Percentiles rank a stretch among this genome's conserved stretches.
Evolutionary conservation across 83 land plant species (phyloP).

Genomic region (Diphasiastrum complanatum): DNA sequence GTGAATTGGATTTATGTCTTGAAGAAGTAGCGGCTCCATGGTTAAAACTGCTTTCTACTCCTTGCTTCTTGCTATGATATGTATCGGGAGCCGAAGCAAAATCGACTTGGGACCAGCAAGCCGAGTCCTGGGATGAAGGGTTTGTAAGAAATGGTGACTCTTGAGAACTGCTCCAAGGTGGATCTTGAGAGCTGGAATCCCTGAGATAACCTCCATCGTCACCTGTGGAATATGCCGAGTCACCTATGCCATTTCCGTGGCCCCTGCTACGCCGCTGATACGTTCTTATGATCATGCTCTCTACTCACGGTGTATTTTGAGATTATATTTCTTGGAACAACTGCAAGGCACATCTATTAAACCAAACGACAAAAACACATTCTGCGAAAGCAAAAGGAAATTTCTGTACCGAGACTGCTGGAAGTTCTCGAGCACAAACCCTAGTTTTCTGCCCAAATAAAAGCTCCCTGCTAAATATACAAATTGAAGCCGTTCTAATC

Average conservation of each 20-base stretch:
- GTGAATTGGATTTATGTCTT: no score
- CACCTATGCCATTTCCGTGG: slow-evolving; percentile 13
- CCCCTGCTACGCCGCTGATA: slow-evolving; percentile 42
- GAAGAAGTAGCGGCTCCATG: no score
- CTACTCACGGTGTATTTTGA: background rate
- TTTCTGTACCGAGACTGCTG: no score
- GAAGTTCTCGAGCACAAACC: no score
- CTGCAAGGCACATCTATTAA: background rate
- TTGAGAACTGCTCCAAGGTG: slow-evolving; percentile 20
- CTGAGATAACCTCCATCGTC: background rate
- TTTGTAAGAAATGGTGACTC: slow-evolving; percentile 7
- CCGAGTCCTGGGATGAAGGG: slow-evolving; percentile 18
- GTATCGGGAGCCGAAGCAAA: no score
- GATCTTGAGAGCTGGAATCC: background rate
- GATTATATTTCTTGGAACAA: background rate
- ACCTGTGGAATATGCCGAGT: slow-evolving; percentile 11
- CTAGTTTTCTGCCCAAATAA: no score
- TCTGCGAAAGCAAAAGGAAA: no score
- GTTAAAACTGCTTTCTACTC: no score
- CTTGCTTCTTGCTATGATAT: no score
- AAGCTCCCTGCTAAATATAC: no score
- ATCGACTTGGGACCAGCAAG: background rate
- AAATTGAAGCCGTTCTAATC: no score
- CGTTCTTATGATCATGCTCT: slow-evolving; percentile 53
- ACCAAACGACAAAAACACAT: background rate